Evolutionary conservation across 805 yeast species (phyloP).

Genomic region (Starmera dryadoides): DNA sequence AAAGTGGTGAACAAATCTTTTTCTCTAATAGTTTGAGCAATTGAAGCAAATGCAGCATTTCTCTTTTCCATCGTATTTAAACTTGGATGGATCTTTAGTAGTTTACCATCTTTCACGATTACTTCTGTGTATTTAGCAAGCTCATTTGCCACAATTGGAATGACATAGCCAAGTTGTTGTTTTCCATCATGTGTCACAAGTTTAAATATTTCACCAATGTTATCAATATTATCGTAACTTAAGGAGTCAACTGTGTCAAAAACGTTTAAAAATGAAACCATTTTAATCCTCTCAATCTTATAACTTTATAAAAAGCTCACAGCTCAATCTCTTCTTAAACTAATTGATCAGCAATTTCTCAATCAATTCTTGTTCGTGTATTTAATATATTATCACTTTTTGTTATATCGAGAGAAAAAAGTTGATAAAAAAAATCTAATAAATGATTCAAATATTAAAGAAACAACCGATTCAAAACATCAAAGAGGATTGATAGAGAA

Average conservation of each 20-base stretch:
- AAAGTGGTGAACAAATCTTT: conserved; percentile 29
- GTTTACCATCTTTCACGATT: conserved; percentile 13
- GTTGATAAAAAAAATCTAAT: too few relatives aligned
- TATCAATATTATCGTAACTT: conserved; percentile 6
- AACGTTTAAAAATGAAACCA: conserved; percentile 7
- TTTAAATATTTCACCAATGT: conserved; percentile 1
- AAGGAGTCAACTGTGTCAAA: conserved; percentile 21
- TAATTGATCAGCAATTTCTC: too few relatives aligned
- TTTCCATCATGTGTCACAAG: conserved; percentile 12
- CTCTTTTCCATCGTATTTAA: conserved; percentile 35
- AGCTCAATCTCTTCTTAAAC: too few relatives aligned
- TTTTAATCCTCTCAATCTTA: neutral
- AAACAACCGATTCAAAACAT: too few relatives aligned
- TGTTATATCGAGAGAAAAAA: too few relatives aligned
- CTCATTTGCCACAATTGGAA: conserved; percentile 7
- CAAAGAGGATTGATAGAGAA: too few relatives aligned
- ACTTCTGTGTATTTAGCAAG: conserved; percentile 4
- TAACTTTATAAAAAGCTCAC: too few relatives aligned
- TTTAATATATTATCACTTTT: too few relatives aligned
- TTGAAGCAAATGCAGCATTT: conserved; percentile 28
- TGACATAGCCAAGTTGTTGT: conserved; percentile 8
- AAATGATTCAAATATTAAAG: too few relatives aligned
- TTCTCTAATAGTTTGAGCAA: conserved; percentile 37
- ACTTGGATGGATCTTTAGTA: conserved; percentile 21
- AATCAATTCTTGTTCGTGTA: too few relatives aligned